A percentile compares a stretch with the other conserved stretches of the same genome.
phyloP scores from a whole-genome alignment of 1,284 basidiomycete species.

The Ustilago esculenta region DNA sequence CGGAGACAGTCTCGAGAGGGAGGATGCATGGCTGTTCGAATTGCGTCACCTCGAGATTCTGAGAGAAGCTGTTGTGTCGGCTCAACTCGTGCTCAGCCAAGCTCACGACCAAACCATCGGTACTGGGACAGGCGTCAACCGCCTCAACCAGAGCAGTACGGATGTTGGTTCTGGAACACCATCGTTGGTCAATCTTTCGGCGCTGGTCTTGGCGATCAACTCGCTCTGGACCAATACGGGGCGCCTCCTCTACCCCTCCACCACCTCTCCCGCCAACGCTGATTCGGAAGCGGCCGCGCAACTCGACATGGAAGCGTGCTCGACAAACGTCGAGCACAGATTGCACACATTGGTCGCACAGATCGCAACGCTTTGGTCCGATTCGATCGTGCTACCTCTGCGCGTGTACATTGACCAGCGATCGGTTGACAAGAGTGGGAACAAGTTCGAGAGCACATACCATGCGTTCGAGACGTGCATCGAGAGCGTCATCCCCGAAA shows the following conservation, averaged over 20 bases:
- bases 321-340: slow-evolving; percentile 1
- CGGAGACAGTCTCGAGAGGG: slow-evolving; percentile 14
- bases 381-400: slow-evolving; percentile 26
- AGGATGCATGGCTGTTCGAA: slow-evolving; percentile 39
- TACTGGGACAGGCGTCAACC: not conserved
- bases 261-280: not conserved
- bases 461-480: slow-evolving; percentile 40
- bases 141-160: not conserved
- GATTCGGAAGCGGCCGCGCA: not conserved
- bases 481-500: slow-evolving; percentile 24
- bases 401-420: slow-evolving; percentile 34
- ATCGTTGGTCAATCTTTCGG: slow-evolving; percentile 29
- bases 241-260: slow-evolving; percentile 31
- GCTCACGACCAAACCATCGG: slow-evolving; percentile 11
- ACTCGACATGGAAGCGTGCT: slow-evolving; percentile 25
- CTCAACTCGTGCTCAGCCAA: slow-evolving; percentile 29
- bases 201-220: slow-evolving; percentile 43
- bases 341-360: slow-evolving; percentile 12
- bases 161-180: not conserved
- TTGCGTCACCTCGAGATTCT: slow-evolving; percentile 38
- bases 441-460: slow-evolving; percentile 24
- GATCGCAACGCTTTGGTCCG: slow-evolving; percentile 18
- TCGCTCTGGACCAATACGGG: slow-evolving; percentile 48
- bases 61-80: slow-evolving; percentile 41
- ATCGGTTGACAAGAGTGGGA: not conserved